Percentiles rank a stretch among this genome's conserved stretches.
Evolutionary conservation across 352 stramenopile species (phyloP).

Genomic region (Globisporangium uncinulatum): DNA sequence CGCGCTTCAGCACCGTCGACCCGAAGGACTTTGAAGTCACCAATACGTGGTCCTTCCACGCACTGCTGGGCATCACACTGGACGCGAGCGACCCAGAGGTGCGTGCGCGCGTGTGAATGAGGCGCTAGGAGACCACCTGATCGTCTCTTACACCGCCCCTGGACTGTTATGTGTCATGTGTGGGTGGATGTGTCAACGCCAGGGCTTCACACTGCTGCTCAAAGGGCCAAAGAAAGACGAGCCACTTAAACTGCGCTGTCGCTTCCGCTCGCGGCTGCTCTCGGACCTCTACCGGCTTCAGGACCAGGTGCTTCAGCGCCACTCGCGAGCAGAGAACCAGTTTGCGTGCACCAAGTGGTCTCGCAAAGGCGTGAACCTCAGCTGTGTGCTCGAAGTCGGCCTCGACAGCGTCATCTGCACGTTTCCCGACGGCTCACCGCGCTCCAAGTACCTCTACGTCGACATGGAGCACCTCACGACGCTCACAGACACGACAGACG

Average conservation of each 20-base stretch:
- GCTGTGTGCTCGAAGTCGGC: constrained; percentile 50
- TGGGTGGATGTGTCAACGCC: background rate
- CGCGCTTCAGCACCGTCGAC: constrained; percentile 83
- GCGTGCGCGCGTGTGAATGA: too few species aligned
- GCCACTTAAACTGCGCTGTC: constrained; percentile 72
- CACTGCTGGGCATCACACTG: constrained; percentile 49
- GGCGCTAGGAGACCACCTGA: too few species aligned
- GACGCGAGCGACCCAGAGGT: constrained; percentile 44
- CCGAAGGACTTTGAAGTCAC: constrained; percentile 84
- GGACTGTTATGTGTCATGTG: background rate
- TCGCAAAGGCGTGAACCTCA: constrained; percentile 32
- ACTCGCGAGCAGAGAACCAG: constrained; percentile 23
- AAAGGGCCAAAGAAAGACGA: constrained; percentile 82
- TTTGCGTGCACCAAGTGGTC: constrained; percentile 67
- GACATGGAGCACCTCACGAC: constrained; percentile 73
- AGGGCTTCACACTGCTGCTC: constrained; percentile 53
- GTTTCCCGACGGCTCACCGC: constrained; percentile 29
- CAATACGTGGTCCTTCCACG: constrained; percentile 75
- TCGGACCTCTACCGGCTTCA: constrained; percentile 74
- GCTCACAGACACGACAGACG: constrained; percentile 47
- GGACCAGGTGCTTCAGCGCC: constrained; percentile 38
- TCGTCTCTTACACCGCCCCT: background rate
- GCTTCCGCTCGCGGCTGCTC: constrained; percentile 68
- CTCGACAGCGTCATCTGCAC: constrained; percentile 50
- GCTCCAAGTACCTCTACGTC: constrained; percentile 76